Percentiles rank a stretch among this genome's conserved stretches.
Evolutionary conservation across 2,329 filamentous ascomycete species (phyloP).

Genomic region (Pestalotiopsis sp.): DNA sequence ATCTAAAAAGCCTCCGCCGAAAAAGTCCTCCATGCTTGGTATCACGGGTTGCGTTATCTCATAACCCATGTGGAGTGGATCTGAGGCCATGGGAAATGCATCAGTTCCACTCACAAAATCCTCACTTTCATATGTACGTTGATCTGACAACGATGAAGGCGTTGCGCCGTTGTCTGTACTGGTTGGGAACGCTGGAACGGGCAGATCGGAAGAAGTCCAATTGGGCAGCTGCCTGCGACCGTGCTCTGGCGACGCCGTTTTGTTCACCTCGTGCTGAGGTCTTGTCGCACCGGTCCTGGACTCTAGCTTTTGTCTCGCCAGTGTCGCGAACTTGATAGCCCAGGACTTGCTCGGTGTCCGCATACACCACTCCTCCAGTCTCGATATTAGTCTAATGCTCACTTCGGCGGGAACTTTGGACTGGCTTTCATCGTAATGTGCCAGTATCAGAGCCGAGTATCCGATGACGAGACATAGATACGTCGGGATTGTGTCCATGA

Average conservation of each 20-base stretch:
- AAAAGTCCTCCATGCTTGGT: slow-evolving; percentile 34
- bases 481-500: slow-evolving; percentile 29
- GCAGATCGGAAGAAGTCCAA: slow-evolving; percentile 7
- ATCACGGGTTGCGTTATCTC: slow-evolving; percentile 25
- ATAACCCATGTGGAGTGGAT: slow-evolving; percentile 8
- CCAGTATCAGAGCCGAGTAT: slow-evolving; percentile 32
- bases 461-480: slow-evolving; percentile 31
- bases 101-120: slow-evolving; percentile 12
- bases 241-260: slow-evolving; percentile 6
- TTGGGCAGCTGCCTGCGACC: slow-evolving; percentile 5
- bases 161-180: slow-evolving; percentile 7
- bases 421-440: slow-evolving; percentile 30
- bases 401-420: slow-evolving; percentile 28
- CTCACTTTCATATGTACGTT: slow-evolving; percentile 8
- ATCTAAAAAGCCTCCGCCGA: slow-evolving; percentile 31
- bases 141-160: slow-evolving; percentile 9
- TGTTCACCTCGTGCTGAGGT: not conserved
- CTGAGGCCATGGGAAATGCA: slow-evolving; percentile 9
- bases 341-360: slow-evolving; percentile 30
- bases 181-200: slow-evolving; percentile 6
- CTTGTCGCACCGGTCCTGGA: slow-evolving; percentile 17
- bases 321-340: slow-evolving; percentile 29
- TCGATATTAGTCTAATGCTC: slow-evolving; percentile 27
- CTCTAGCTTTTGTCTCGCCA: slow-evolving; percentile 29
- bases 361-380: slow-evolving; percentile 28